These are phyloP conservation scores for Hirschioporus abietinus DNA, from an alignment of 768 basidiomycete species.

Conservation along the genomic window DNA sequence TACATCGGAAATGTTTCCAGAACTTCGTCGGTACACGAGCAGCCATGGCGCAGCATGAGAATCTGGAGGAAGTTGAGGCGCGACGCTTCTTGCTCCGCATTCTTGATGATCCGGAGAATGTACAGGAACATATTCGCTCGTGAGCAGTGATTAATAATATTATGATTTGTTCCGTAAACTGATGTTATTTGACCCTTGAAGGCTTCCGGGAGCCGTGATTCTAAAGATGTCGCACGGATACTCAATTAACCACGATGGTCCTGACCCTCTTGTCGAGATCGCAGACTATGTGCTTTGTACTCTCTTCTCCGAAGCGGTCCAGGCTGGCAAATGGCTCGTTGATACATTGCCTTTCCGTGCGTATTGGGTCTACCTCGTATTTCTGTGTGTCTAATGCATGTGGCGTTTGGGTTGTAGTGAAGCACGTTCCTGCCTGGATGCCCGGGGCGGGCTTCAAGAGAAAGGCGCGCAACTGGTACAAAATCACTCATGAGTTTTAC, in stretches of 20 bases:
- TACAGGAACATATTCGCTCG: conserved; percentile 7
- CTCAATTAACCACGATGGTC: conserved; percentile 27
- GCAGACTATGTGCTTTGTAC: conserved; percentile 33
- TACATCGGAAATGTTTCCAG: background rate
- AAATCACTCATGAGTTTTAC: conserved; percentile 9
- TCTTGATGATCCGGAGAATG: conserved; percentile 7
- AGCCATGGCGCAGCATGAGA: background rate
- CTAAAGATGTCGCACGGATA: conserved; percentile 42
- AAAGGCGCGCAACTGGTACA: conserved; percentile 5
- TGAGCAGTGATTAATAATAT: conserved; percentile 3
- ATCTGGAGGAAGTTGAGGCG: conserved; percentile 3
- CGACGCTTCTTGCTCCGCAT: conserved; percentile 5
- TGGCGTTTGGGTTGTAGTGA: conserved; percentile 12
- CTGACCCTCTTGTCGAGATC: conserved; percentile 40
- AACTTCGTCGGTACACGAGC: background rate
- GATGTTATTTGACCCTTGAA: conserved; percentile 14
- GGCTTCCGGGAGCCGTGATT: conserved; percentile 35
- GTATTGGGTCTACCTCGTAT: conserved; percentile 6
- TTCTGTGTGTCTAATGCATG: conserved; percentile 1
- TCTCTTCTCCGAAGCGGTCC: conserved; percentile 27
- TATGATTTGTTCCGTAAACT: conserved; percentile 15
- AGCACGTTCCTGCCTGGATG: conserved; percentile 15
- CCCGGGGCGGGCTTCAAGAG: conserved; percentile 16
- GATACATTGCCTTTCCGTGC: conserved; percentile 31
- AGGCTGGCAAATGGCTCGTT: conserved; percentile 42